Evolutionary conservation across 306 rosid species (phyloP).

Genomic region (Senna siamea): DNA sequence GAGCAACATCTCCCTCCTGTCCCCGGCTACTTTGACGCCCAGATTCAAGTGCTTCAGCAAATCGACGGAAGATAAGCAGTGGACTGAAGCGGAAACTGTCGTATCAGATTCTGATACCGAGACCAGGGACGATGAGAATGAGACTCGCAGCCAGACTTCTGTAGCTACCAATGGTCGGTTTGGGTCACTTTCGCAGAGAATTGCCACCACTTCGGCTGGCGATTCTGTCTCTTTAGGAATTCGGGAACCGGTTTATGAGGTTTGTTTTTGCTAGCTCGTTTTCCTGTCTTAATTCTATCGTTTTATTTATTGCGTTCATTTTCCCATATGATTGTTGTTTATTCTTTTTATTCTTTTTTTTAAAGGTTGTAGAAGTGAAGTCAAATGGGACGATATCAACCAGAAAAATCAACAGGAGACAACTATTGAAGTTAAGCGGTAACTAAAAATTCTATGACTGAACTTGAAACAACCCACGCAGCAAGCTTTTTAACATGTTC

Average conservation of each 20-base stretch:
- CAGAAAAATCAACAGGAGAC: constrained; percentile 88
- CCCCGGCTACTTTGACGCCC: constrained; percentile 31
- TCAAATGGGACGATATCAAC: constrained; percentile 69
- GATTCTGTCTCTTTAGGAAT: constrained; percentile 81
- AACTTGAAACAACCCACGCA: constrained; percentile 2
- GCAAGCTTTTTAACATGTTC: constrained; percentile 25
- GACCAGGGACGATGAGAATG: constrained; percentile 29
- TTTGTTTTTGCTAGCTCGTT: constrained; percentile 32
- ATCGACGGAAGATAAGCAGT: constrained; percentile 68
- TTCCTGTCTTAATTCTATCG: not conserved
- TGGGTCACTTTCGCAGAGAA: constrained; percentile 1
- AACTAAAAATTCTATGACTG: constrained; percentile 36
- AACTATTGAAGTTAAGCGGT: constrained; percentile 90
- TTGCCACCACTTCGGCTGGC: constrained; percentile 47
- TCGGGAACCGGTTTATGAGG: constrained; percentile 95
- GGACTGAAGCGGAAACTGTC: constrained; percentile 52
- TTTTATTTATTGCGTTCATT: too few relatives aligned
- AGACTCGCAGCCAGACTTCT: constrained; percentile 29
- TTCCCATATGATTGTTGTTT: not conserved
- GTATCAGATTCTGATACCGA: constrained; percentile 42
- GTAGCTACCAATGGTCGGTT: constrained; percentile 7
- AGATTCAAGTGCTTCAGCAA: constrained; percentile 53
- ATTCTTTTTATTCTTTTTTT: constrained; percentile 1
- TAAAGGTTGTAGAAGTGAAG: constrained; percentile 88
- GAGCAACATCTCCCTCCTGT: constrained; percentile 34